These are phyloP conservation scores for Scleromitrula shiraiana DNA, from an alignment of 2,329 filamentous ascomycete genomes.

Conservation along the genomic window DNA sequence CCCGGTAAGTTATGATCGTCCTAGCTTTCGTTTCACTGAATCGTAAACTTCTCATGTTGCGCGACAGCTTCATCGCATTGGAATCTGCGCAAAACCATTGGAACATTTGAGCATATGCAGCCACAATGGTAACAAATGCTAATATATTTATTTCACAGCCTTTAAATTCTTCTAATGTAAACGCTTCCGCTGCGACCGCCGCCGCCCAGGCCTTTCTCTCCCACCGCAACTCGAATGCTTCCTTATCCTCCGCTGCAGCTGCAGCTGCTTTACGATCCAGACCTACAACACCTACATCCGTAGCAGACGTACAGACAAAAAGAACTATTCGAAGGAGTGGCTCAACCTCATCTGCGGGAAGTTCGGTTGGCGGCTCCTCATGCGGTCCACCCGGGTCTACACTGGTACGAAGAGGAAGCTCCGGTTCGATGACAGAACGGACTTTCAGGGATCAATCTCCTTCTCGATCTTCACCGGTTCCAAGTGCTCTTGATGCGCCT, in stretches of 20 bases:
- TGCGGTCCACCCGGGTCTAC: slow-evolving; percentile 33
- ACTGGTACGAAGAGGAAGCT: slow-evolving; percentile 60
- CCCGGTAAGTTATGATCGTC: slow-evolving; percentile 29
- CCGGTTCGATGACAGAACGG: slow-evolving; percentile 78
- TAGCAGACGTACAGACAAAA: slow-evolving; percentile 81
- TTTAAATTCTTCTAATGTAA: slow-evolving; percentile 53
- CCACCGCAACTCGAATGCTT: slow-evolving; percentile 53
- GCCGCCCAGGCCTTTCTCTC: slow-evolving; percentile 75
- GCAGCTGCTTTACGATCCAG: slow-evolving; percentile 75
- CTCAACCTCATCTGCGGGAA: slow-evolving; percentile 62
- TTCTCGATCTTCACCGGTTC: slow-evolving; percentile 36
- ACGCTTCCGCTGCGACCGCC: slow-evolving; percentile 68
- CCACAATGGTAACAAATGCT: slow-evolving; percentile 15
- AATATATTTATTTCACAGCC: slow-evolving; percentile 39
- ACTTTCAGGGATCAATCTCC: slow-evolving; percentile 77
- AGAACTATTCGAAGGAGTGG: slow-evolving; percentile 66
- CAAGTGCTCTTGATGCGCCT: slow-evolving; percentile 44
- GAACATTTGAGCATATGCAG: slow-evolving; percentile 2
- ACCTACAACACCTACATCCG: slow-evolving; percentile 68
- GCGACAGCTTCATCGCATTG: slow-evolving; percentile 3
- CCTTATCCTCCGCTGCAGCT: slow-evolving; percentile 76
- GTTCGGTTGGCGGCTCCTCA: slow-evolving; percentile 35
- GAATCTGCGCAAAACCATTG: neutral
- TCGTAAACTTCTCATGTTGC: neutral
- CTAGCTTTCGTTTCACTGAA: slow-evolving; percentile 11